A percentile compares a stretch with the other conserved stretches of the same genome.
Conservation (phyloP, 768 basidiomycete species). For the Suillus subalutaceus region DNA sequence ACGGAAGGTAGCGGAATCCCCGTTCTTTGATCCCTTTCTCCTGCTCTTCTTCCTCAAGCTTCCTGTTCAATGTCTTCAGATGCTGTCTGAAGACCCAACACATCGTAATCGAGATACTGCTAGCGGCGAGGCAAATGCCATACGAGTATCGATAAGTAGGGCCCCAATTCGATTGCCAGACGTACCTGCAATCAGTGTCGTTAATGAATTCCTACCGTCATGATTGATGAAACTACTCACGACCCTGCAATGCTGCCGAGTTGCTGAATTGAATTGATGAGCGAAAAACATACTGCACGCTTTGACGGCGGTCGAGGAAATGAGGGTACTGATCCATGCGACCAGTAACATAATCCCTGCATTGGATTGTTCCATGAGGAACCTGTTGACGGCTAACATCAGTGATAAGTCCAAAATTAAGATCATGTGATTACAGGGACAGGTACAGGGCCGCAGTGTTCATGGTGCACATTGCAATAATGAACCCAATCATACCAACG, state of each 20-base stretch:
- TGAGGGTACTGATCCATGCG: constrained; percentile 53
- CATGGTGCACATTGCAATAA: constrained; percentile 67
- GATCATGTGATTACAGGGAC: constrained; percentile 47
- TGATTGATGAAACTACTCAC: constrained; percentile 43
- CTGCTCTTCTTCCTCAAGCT: constrained; percentile 41
- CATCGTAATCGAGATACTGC: constrained; percentile 51
- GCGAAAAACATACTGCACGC: constrained; percentile 84
- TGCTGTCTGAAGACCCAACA: constrained; percentile 49
- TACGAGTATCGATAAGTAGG: constrained; percentile 72
- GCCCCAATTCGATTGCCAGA: constrained; percentile 72
- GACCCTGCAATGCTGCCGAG: constrained; percentile 84
- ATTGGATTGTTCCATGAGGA: constrained; percentile 76
- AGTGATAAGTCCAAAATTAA: constrained; percentile 14
- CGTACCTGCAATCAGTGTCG: constrained; percentile 45
- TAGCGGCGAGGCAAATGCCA: constrained; percentile 68
- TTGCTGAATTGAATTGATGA: constrained; percentile 81
- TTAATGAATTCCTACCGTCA: not conserved
- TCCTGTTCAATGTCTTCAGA: constrained; percentile 44
- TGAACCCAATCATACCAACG: constrained; percentile 69
- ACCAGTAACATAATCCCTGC: constrained; percentile 68
- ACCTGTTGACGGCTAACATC: constrained; percentile 42
- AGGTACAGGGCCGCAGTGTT: constrained; percentile 67
- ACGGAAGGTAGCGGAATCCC: constrained; percentile 57
- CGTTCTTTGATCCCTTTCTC: constrained; percentile 43
- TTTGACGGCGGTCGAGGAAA: constrained; percentile 82